Evolutionary conservation across 192 early-diverging fungal genomes (phyloP).

Genomic region (Umbelopsis sp.): DNA sequence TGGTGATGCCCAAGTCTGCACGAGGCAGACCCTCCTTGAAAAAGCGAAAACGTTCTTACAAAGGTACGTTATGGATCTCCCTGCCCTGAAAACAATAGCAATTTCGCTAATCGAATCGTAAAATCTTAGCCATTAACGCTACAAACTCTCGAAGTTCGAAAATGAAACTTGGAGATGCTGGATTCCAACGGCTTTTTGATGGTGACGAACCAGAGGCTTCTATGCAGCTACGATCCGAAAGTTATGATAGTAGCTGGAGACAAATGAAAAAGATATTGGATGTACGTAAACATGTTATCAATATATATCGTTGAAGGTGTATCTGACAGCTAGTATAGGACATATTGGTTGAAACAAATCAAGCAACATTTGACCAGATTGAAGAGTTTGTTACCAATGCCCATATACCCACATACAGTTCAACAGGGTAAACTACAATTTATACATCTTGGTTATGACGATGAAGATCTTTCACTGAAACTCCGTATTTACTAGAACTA

Average conservation of each 20-base stretch:
- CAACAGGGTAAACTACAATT: neutral
- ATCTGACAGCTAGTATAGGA: constrained; percentile 28
- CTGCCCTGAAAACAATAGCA: neutral
- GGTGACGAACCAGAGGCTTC: constrained; percentile 57
- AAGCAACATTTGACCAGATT: constrained; percentile 54
- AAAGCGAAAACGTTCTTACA: constrained; percentile 13
- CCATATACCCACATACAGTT: constrained; percentile 41
- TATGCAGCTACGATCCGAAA: constrained; percentile 46
- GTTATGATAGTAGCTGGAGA: constrained; percentile 58
- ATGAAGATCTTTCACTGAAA: neutral
- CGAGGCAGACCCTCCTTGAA: neutral
- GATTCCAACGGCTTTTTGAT: constrained; percentile 61
- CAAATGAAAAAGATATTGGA: constrained; percentile 47
- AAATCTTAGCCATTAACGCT: constrained; percentile 4
- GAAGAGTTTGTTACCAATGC: constrained; percentile 62
- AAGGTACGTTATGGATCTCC: constrained; percentile 11
- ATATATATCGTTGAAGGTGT: neutral
- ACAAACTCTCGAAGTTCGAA: constrained; percentile 16
- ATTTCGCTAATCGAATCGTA: too few species aligned
- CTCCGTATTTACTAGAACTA: constrained; percentile 32
- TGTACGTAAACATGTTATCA: constrained; percentile 25
- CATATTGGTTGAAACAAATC: constrained; percentile 60
- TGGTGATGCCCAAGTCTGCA: constrained; percentile 33
- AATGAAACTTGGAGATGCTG: constrained; percentile 38
- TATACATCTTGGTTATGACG: neutral